Evolutionary conservation across 2,329 filamentous ascomycete genomes (phyloP), one percentile per base, ranked within the genome.

Genomic region (Akanthomyces muscarius): DNA sequence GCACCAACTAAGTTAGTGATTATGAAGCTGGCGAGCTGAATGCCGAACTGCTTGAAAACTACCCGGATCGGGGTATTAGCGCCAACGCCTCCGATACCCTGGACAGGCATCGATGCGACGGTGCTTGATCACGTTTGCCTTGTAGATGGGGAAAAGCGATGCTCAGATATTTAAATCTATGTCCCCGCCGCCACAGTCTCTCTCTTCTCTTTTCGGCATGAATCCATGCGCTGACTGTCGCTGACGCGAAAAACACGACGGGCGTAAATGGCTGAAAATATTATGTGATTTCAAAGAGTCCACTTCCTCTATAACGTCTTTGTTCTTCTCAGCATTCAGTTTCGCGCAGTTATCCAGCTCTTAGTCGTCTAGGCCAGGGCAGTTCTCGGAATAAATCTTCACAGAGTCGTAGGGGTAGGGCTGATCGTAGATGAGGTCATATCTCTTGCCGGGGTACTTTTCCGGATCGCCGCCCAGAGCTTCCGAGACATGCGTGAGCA

Each of bases 391-490:
- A 13, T 52, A 36, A 1, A 56, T 23, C n/a, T 5, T 50, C 11
- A 47, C 62, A 4, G 25, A 21, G 25, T 33, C 42, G 55, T 63
- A 63, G 2, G 61, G 61, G 36, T 53, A 57, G 13, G 61, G 61
- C 48, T 58, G 54, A 28, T 58, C 41, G 55, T 58, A 63, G 55
- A 63, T 59, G n/a, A 64, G 51, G 21, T 61, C 56, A 16, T 28
- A 52, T 7, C 48, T 13, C 30, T 13, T 36, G 10, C 28, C 54
- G 3, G 44, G 21, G 48, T 59, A 41, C 47, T 55, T 44, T 21
- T 53, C 52, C n/a, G 59, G 36, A 25, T 64, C 51, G 6, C n/a
- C 55, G 38, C 50, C 55, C 6, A 63, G 54, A 4, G 47, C 61
- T 18, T 42, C 14, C 14, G 61, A 57, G 6, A 63, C 48, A 3